Evolutionary conservation across 306 rosid genomes (phyloP), one percentile per base, ranked within the genome.

Genomic region (Macrotyloma uniflorum): DNA sequence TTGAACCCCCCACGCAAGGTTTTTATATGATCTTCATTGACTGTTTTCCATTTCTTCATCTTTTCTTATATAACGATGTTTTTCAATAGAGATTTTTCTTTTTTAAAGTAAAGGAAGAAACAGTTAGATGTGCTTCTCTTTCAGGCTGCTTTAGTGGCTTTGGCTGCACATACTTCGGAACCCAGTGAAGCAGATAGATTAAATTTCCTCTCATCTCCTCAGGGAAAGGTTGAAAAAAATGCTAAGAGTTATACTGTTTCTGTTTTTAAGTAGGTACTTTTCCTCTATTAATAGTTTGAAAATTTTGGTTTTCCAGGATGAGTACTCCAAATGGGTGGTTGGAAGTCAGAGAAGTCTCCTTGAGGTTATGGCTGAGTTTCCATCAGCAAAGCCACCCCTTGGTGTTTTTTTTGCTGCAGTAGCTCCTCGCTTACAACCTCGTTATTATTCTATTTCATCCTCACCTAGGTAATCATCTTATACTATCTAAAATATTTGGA

Each of bases 291-390:
- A 85, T 67, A 13, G 18, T 45, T 67, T 68, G 20, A 16, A 32
- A 45, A 24, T 15, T 24, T 14, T 45, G 55, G 23, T 68, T 46
- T 71, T 33, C 42, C 79, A 93, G 97, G 97, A 90, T 85, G 97
- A 93, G 81, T 90, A 89, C 87, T 78, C 94, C 50, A 88, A 93
- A 83, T 88, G 97, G 96, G 77, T 93, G 68, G 83, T 82, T 82
- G 90, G 86, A 50, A 88, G 92, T 80, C 96, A 90, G 80, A 87
- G 96, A 86, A 93, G 94, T 79, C 92, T 93, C 51, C 83, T 93
- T n/a, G 97, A 93, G 87, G 88, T 93, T 5, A 87, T 93, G 97
- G 90, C 89, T 46, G 97, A 89, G 71, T 93, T 93, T 69, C 92
- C 91, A 18, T 90, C 97, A 22, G 91, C 90, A 11, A 93, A 86